Conservation (phyloP, 106 monocot genomes). For the Posidonia australis region DNA sequence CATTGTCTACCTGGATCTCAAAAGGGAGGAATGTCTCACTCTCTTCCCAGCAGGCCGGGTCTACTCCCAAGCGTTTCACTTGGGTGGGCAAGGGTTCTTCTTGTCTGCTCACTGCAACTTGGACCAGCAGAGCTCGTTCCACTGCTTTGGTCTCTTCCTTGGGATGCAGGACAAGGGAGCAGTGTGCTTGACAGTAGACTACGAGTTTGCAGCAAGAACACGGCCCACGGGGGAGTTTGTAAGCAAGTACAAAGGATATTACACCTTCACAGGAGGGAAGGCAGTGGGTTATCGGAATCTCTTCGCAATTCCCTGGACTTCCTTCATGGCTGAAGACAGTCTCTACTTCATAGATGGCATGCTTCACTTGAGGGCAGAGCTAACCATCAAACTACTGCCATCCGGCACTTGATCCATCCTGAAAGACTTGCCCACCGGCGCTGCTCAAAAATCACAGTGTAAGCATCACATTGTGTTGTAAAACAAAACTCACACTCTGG, state of each 20-base stretch:
- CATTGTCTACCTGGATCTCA: constrained; percentile 28
- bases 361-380: constrained; percentile 21
- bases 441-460: too few relatives aligned
- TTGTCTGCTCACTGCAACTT: constrained; percentile 19
- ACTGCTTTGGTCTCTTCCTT: constrained; percentile 21
- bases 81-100: constrained; percentile 24
- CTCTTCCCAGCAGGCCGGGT: constrained; percentile 15
- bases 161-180: constrained; percentile 21
- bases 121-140: constrained; percentile 21
- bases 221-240: constrained; percentile 16
- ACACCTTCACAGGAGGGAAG: constrained; percentile 19
- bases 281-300: constrained; percentile 16
- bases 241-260: constrained; percentile 17
- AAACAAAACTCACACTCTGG: too few relatives aligned
- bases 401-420: not conserved
- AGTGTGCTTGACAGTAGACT: constrained; percentile 13
- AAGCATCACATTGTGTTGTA: too few relatives aligned
- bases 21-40: constrained; percentile 14
- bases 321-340: constrained; percentile 22
- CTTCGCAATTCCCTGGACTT: constrained; percentile 18
- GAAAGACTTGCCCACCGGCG: not conserved
- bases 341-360: constrained; percentile 14
- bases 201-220: constrained; percentile 17
- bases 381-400: constrained; percentile 17
- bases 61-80: constrained; percentile 17